Evolutionary conservation across 768 basidiomycete species (phyloP), one percentile per base, ranked within the genome.

Genomic region (Pleurotus giganteus): DNA sequence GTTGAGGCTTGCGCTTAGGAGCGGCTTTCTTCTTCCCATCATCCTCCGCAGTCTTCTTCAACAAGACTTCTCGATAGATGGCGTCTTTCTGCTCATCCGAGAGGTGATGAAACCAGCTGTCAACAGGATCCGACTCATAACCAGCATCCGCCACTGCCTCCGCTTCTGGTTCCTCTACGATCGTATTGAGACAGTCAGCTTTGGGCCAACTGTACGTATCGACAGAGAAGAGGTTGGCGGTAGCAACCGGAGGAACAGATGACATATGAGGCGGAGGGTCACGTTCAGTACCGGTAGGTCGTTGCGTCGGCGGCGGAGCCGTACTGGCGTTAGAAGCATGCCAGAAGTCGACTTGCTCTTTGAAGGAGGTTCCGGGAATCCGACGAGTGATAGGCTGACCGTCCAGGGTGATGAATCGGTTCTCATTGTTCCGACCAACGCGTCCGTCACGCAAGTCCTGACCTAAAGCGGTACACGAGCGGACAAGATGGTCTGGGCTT

Each of bases 1-100:
- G 12, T 17, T 36, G 11, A 53, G 27, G 55, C 59, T 3, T 13
- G 13, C 2, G 56, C 29, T n/a, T n/a, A n/a, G 24, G 53, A 57
- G 0, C 53, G 59, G 19, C 57, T 53, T 13, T n/a, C 13, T 3
- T 54, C 50, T 2, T 5, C n/a, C n/a, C n/a, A 15, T 24, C n/a
- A 15, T 17, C n/a, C 34, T 11, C 21, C 2, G 7, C 17, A 36
- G 12, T 8, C 49, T 23, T 8, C 15, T n/a, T 29, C 21, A 28
- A 36, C 17, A 39, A 41, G 26, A 19, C 42, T 28, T 0, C 47
- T 39, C 4, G 49, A 31, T 12, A 50, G 34, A 36, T 36, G 12
- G 11, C 34, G 12, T 36, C 34, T 36, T 36, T 36, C 17, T 36
- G 12, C 17, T 36, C 34, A 12, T 36, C 34, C 34, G 11, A 11